Evolutionary conservation across 2,329 filamentous ascomycete genomes (phyloP).

Genomic region (Trichoderma sp.): DNA sequence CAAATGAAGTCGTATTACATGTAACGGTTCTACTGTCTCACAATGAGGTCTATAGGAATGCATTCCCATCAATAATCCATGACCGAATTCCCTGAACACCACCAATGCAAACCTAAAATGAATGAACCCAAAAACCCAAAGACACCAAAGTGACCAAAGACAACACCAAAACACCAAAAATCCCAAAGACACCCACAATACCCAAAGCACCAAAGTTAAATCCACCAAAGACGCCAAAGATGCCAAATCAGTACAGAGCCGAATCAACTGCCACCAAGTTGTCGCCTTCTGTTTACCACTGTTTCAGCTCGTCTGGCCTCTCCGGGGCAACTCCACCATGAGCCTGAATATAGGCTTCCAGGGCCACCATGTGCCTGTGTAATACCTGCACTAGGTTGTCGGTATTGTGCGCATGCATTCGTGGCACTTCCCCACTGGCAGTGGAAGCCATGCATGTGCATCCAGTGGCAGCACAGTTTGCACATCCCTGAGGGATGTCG

Average conservation of each 20-base stretch:
- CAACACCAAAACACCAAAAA: background rate
- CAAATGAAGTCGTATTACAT: background rate
- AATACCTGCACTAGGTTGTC: background rate
- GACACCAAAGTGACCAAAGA: too few species aligned
- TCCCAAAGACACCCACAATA: background rate
- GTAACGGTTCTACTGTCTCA: background rate
- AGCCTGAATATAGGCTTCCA: background rate
- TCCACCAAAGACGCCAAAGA: background rate
- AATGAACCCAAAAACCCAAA: background rate
- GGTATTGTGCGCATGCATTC: background rate
- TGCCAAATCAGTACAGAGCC: background rate
- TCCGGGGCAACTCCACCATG: background rate
- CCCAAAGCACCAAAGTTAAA: background rate
- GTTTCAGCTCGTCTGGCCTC: background rate
- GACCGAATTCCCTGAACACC: background rate
- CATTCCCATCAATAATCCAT: background rate
- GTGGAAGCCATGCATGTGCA: background rate
- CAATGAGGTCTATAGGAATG: background rate
- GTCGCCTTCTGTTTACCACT: background rate
- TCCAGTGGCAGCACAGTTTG: background rate
- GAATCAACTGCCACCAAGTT: background rate
- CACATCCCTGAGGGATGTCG: background rate
- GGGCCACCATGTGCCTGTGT: background rate
- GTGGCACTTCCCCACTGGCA: background rate
- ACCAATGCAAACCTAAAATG: background rate